Evolutionary conservation across 768 basidiomycete species (phyloP).

Genomic region (Pluteus cervinus): DNA sequence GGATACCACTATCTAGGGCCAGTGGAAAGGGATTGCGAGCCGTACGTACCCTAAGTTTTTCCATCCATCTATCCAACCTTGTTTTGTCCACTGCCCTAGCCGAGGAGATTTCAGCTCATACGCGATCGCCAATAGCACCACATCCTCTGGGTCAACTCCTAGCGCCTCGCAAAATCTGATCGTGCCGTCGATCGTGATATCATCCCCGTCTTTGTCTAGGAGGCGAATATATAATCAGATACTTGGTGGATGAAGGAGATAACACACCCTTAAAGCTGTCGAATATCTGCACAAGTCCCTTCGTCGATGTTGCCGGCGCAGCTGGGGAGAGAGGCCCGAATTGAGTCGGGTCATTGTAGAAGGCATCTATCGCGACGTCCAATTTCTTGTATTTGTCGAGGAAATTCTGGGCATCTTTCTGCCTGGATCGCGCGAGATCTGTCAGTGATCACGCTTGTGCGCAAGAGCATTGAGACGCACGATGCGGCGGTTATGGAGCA

Average conservation of each 20-base stretch:
- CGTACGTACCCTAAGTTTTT: constrained; percentile 55
- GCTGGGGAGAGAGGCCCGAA: constrained; percentile 16
- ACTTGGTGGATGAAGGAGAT: neutral
- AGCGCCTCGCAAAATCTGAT: constrained; percentile 71
- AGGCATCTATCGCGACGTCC: constrained; percentile 72
- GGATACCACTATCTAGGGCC: no score
- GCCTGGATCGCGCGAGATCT: constrained; percentile 29
- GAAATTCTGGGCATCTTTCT: constrained; percentile 60
- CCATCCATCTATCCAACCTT: constrained; percentile 82
- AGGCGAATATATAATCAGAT: neutral
- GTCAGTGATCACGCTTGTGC: constrained; percentile 14
- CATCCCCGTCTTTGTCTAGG: constrained; percentile 50
- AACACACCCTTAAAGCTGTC: constrained; percentile 61
- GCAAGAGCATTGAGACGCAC: constrained; percentile 35
- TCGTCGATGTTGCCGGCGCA: constrained; percentile 37
- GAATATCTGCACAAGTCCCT: constrained; percentile 53
- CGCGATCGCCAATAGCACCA: constrained; percentile 76
- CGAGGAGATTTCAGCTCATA: constrained; percentile 72
- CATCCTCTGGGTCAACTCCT: constrained; percentile 68
- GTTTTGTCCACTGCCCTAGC: constrained; percentile 65
- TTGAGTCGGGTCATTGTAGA: constrained; percentile 49
- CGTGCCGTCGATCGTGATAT: constrained; percentile 76
- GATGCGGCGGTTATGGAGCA: constrained; percentile 62
- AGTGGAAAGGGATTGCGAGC: no score
- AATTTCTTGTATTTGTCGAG: constrained; percentile 64